phyloP scores from a whole-genome alignment of 1,139 yeast species.

The Geotrichum aggregatum region DNA sequence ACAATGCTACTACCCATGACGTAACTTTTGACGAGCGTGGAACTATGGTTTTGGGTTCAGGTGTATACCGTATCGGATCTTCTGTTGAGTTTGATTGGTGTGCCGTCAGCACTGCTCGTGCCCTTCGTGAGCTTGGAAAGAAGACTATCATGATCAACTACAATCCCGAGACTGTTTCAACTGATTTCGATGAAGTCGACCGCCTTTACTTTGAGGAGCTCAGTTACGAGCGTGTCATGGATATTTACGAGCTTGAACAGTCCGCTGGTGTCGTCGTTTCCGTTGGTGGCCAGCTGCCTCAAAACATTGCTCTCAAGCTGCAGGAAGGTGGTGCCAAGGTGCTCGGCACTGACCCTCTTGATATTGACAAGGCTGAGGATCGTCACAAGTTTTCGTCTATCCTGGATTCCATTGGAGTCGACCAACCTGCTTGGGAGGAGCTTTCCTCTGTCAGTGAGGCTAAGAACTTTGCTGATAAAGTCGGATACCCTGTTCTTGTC shows the following conservation, averaged over 20 bases:
- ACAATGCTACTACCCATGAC: conserved; percentile 89
- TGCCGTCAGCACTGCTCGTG: conserved; percentile 92
- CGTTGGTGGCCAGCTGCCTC: conserved; percentile 98
- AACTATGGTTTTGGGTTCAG: conserved; percentile 86
- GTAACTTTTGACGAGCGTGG: conserved; percentile 80
- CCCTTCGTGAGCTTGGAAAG: conserved; percentile 78
- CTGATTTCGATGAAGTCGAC: conserved; percentile 98
- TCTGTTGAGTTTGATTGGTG: conserved; percentile 96
- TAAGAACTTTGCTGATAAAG: conserved; percentile 84
- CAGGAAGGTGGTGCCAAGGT: conserved; percentile 94
- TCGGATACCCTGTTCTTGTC: conserved; percentile 90
- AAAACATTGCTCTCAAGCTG: conserved; percentile 89
- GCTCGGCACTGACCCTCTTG: conserved; percentile 94
- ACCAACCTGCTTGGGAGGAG: conserved; percentile 99
- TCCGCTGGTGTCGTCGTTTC: conserved; percentile 92
- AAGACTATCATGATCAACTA: conserved; percentile 97
- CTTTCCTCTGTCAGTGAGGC: conserved; percentile 92
- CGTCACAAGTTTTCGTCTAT: conserved; percentile 97
- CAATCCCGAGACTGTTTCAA: conserved; percentile 97
- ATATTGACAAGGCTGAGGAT: conserved; percentile 98
- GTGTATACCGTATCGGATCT: conserved; percentile 92
- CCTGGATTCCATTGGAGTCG: conserved; percentile 95
- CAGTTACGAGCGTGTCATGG: conserved; percentile 90
- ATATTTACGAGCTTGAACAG: conserved; percentile 88
- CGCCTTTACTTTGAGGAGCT: conserved; percentile 94